Conservation (phyloP, 164 flowering plant species). For the Taxillus chinensis region DNA sequence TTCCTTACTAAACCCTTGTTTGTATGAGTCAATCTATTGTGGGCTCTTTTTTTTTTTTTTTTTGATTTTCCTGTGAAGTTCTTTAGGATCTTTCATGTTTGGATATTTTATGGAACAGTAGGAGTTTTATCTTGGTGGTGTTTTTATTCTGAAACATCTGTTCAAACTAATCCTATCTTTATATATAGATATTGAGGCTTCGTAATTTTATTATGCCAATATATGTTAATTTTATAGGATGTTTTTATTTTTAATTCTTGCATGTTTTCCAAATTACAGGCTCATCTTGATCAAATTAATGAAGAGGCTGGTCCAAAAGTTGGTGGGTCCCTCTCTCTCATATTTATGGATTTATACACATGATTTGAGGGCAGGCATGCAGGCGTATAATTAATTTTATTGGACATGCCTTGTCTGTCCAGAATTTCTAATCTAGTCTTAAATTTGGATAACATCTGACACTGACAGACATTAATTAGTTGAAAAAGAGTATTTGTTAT, state of each 20-base stretch:
- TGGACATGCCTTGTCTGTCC: background rate
- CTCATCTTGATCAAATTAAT: constrained; percentile 40
- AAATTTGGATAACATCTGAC: too few species aligned
- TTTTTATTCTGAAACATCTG: too few species aligned
- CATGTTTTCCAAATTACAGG: constrained; percentile 26
- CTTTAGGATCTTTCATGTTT: too few species aligned
- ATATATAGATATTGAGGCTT: background rate
- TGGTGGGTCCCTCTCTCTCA: constrained; percentile 31
- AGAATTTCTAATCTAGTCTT: too few species aligned
- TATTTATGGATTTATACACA: background rate
- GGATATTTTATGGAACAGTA: too few species aligned
- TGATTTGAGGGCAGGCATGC: too few species aligned
- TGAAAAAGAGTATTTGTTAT: too few species aligned
- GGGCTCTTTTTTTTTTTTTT: background rate
- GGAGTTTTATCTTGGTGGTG: too few species aligned
- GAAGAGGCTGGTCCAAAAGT: constrained; percentile 49
- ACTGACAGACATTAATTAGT: too few species aligned
- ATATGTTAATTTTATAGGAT: background rate
- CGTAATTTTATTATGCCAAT: background rate
- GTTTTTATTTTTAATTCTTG: background rate
- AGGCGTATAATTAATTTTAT: background rate
- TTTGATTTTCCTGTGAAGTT: background rate
- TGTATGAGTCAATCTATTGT: too few species aligned
- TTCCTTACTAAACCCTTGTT: too few species aligned
- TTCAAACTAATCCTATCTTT: too few species aligned